These are phyloP conservation scores for Aspergillus versicolor DNA, from an alignment of 2,329 filamentous ascomycete species.

Conservation along the genomic window DNA sequence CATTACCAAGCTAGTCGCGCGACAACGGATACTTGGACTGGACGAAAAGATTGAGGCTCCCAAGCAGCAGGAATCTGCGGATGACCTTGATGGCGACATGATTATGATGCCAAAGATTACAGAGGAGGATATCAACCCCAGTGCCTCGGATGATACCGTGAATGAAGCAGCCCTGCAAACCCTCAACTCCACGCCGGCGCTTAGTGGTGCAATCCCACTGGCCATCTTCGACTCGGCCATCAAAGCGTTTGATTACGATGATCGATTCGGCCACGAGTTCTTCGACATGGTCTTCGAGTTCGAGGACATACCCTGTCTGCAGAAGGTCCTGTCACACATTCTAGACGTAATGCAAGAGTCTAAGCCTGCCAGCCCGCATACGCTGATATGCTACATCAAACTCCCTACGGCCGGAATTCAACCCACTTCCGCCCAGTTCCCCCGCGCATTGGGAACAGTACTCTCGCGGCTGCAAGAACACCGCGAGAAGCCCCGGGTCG, in stretches of 20 bases:
- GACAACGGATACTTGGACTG: slow-evolving; percentile 66
- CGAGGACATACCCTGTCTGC: slow-evolving; percentile 61
- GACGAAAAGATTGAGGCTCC: slow-evolving; percentile 46
- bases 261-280: slow-evolving; percentile 69
- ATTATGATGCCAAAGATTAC: slow-evolving; percentile 60
- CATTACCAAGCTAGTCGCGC: slow-evolving; percentile 74
- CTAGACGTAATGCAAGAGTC: slow-evolving; percentile 59
- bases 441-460: slow-evolving; percentile 65
- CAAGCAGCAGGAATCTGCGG: slow-evolving; percentile 34
- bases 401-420: slow-evolving; percentile 68
- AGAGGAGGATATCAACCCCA: slow-evolving; percentile 61
- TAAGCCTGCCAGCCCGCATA: slow-evolving; percentile 61
- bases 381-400: slow-evolving; percentile 69
- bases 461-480: slow-evolving; percentile 62
- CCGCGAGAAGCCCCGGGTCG: slow-evolving; percentile 42
- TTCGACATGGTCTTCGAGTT: slow-evolving; percentile 78
- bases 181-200: slow-evolving; percentile 70
- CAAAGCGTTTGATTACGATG: slow-evolving; percentile 70
- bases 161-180: slow-evolving; percentile 61
- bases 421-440: slow-evolving; percentile 67
- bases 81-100: slow-evolving; percentile 55
- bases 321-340: slow-evolving; percentile 71
- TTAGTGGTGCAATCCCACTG: slow-evolving; percentile 89
- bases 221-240: slow-evolving; percentile 86
- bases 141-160: slow-evolving; percentile 52